Percentiles rank a stretch among this genome's conserved stretches.
Evolutionary conservation across 2,329 filamentous ascomycete genomes (phyloP).

Genomic region (Verticillium alfalfae): DNA sequence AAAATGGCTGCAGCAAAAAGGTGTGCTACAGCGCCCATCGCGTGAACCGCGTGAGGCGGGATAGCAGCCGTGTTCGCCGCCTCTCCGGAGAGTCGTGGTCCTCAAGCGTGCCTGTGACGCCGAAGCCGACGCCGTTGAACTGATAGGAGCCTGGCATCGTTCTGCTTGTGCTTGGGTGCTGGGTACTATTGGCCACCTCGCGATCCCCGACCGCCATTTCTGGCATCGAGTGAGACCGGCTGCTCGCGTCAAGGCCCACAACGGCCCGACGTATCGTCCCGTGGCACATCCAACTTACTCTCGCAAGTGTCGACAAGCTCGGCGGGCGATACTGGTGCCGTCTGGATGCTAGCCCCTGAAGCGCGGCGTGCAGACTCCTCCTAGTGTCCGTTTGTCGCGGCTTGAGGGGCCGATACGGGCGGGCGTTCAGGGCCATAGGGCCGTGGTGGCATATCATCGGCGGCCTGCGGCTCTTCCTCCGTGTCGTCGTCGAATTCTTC

Average conservation of each 20-base stretch:
- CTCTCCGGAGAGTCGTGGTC: not conserved
- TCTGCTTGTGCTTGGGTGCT: not conserved
- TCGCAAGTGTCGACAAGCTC: not conserved
- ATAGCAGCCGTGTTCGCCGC: not conserved
- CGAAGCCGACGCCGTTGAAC: not conserved
- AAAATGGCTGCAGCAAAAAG: not conserved
- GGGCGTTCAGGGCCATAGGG: constrained; percentile 44
- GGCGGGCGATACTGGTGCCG: not conserved
- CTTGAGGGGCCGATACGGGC: constrained; percentile 26
- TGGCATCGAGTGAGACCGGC: not conserved
- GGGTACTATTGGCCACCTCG: not conserved
- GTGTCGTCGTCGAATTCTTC: constrained; percentile 61
- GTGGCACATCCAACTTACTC: not conserved
- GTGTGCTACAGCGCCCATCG: not conserved
- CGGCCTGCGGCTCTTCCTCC: constrained; percentile 41
- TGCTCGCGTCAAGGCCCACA: not conserved
- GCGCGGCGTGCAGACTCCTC: constrained; percentile 11
- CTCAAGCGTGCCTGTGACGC: not conserved
- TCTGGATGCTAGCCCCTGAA: constrained; percentile 2
- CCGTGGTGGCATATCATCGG: constrained; percentile 28
- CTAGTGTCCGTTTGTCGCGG: constrained; percentile 39
- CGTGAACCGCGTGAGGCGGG: not conserved
- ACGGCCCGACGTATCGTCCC: not conserved
- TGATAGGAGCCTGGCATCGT: not conserved
- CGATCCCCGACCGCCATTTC: not conserved